Evolutionary conservation across 2,329 filamentous ascomycete species (phyloP), one percentile per base, ranked within the genome.

Genomic region (Fusarium nurragi): DNA sequence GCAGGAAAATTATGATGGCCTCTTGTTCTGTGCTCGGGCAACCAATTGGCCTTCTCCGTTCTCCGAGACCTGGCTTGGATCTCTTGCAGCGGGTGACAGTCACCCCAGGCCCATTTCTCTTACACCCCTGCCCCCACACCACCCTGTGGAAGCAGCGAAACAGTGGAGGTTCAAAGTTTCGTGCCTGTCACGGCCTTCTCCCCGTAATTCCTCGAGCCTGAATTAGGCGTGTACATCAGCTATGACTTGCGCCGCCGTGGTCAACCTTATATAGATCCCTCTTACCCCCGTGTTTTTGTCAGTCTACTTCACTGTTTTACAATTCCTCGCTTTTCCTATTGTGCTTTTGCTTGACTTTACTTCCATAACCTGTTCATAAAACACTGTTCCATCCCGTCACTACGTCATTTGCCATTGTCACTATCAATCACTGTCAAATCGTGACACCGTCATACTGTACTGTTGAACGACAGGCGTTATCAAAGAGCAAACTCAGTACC

Each of bases 261-360:
- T 70, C 51, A 64, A 58, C 59, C 67, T 70, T 72, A 72, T 72
- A 72, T 72, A 72, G 64, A 59, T 65, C 58, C 59, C 56, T 64
- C 64, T 37, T 52, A 39, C 43, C 55, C 60, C 60, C 52, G 51
- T 53, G 45, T 56, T 45, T 54, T 44, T 43, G 48, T 43, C 48
- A 49, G 41, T 49, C 21, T 43, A 30, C 54, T 59, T 47, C 32
- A 62, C 43, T 53, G 50, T 36, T 57, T 30, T 49, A 25, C 32
- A 48, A 37, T 54, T 49, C 37, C 59, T 57, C 30, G 49, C 51
- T 39, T 51, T 45, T 60, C 37, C 52, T 36, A 18, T 57, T 66
- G 18, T 49, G 37, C 28, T 43, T 16, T 60, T 51, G 34, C 38
- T 64, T 49, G 7, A 34, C 30, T n/a, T 34, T n/a, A 34, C 44